A percentile compares a stretch with the other conserved stretches of the same genome.
phyloP scores from a whole-genome alignment of 176 grass and related monocot genomes.

The Avena sativa region DNA sequence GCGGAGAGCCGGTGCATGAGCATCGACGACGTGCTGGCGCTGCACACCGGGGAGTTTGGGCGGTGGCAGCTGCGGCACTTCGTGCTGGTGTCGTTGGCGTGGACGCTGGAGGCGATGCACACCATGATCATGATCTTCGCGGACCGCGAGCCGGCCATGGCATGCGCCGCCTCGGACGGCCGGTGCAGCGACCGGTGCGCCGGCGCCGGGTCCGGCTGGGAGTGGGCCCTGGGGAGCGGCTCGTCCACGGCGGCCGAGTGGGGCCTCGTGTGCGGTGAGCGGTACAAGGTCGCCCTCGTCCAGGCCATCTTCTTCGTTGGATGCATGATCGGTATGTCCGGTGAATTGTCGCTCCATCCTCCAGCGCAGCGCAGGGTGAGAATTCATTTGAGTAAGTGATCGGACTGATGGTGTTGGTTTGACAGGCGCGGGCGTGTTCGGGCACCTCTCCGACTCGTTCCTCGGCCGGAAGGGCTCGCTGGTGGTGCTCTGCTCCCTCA shows the following conservation, averaged over 20 bases:
- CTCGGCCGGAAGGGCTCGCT: constrained; percentile 70
- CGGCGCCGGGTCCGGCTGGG: constrained; percentile 45
- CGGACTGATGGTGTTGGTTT: not conserved
- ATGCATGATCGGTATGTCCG: constrained; percentile 75
- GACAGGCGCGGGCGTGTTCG: constrained; percentile 79
- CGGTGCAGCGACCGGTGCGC: constrained; percentile 53
- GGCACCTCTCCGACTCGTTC: constrained; percentile 84
- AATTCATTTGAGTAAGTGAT: no score
- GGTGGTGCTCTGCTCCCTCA: constrained; percentile 63
- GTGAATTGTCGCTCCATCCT: no score
- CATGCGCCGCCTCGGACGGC: not conserved
- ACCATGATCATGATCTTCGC: constrained; percentile 95
- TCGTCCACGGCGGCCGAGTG: constrained; percentile 75
- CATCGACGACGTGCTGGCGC: constrained; percentile 71
- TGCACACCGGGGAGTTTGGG: constrained; percentile 80
- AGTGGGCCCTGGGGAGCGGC: constrained; percentile 50
- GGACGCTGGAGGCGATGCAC: constrained; percentile 88
- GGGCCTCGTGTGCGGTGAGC: constrained; percentile 72
- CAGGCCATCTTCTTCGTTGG: constrained; percentile 78
- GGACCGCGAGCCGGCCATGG: constrained; percentile 61
- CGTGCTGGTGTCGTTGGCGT: constrained; percentile 69
- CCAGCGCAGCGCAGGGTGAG: no score
- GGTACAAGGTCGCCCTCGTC: constrained; percentile 82
- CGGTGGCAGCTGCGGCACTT: constrained; percentile 95
- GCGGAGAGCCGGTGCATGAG: constrained; percentile 36